These are phyloP conservation scores for Debaryomyces robertsiae DNA, from an alignment of 1,139 yeast genomes.

Conservation along the genomic window DNA sequence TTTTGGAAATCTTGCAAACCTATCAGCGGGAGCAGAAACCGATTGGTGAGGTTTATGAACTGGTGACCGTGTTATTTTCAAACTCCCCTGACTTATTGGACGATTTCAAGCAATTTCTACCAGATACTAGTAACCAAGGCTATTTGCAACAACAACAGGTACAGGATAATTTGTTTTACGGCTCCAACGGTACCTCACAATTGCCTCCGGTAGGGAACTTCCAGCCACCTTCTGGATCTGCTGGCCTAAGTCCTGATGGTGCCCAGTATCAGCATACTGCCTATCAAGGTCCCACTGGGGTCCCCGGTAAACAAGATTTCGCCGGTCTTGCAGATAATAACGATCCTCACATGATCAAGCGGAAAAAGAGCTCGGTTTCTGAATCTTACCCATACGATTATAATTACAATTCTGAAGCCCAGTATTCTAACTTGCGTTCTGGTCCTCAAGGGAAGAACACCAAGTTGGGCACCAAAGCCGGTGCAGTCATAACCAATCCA, in stretches of 20 bases:
- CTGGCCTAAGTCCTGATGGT: constrained; percentile 32
- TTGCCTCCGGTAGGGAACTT: constrained; percentile 96
- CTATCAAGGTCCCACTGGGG: constrained; percentile 11
- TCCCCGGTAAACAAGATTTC: constrained; percentile 19
- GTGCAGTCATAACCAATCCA: constrained; percentile 46
- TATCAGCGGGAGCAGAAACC: constrained; percentile 96
- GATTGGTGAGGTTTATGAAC: constrained; percentile 90
- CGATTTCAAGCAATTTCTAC: constrained; percentile 93
- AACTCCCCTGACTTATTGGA: constrained; percentile 93
- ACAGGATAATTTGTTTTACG: constrained; percentile 27
- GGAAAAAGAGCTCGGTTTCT: constrained; percentile 32
- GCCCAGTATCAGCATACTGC: constrained; percentile 16
- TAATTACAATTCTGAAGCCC: constrained; percentile 50
- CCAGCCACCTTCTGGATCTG: constrained; percentile 68
- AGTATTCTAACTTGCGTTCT: constrained; percentile 55
- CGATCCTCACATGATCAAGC: constrained; percentile 17
- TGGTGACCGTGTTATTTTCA: constrained; percentile 84
- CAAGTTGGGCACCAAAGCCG: constrained; percentile 29
- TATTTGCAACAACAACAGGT: constrained; percentile 19
- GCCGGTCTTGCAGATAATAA: constrained; percentile 14
- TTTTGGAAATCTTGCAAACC: constrained; percentile 91
- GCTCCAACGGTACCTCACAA: constrained; percentile 44
- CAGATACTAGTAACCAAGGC: constrained; percentile 68
- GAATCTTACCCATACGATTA: constrained; percentile 36
- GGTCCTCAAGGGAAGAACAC: constrained; percentile 31